Conservation (phyloP, 495 filamentous ascomycete genomes). For the Mytilinidion resinicola region DNA sequence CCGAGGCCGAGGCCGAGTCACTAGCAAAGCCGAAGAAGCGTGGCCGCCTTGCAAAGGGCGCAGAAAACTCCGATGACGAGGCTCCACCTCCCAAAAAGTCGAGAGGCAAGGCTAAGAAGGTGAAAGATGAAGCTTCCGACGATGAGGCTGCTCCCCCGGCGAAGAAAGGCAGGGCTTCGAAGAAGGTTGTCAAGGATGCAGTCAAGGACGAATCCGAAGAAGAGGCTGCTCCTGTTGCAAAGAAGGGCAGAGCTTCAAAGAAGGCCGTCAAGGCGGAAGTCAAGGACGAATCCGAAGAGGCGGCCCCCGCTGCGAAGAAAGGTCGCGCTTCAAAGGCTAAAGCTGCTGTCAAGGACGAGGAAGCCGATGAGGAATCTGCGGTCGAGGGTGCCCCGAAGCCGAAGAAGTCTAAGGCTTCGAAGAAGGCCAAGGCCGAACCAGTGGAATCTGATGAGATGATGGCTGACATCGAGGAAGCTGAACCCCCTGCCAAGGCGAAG, state of each 20-base stretch:
- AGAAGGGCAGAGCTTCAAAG: slow-evolving; percentile 19
- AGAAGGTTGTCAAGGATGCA: slow-evolving; percentile 16
- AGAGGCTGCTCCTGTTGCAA: slow-evolving; percentile 25
- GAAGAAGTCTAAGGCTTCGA: slow-evolving; percentile 3
- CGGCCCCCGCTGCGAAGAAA: slow-evolving; percentile 25
- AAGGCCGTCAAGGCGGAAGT: slow-evolving; percentile 32
- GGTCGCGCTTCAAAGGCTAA: slow-evolving; percentile 13
- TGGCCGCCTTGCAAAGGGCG: slow-evolving; percentile 24
- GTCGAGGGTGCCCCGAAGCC: slow-evolving; percentile 12
- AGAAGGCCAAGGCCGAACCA: not conserved
- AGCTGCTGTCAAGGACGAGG: slow-evolving; percentile 21
- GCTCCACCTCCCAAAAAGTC: slow-evolving; percentile 29
- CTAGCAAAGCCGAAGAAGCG: slow-evolving; percentile 23
- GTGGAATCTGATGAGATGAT: not conserved
- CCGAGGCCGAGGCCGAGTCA: slow-evolving; percentile 33
- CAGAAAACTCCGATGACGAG: slow-evolving; percentile 28
- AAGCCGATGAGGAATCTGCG: slow-evolving; percentile 11
- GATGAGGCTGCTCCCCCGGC: slow-evolving; percentile 29
- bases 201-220: slow-evolving; percentile 27
- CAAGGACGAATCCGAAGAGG: slow-evolving; percentile 27
- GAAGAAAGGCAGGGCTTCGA: slow-evolving; percentile 26
- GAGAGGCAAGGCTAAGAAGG: slow-evolving; percentile 11
- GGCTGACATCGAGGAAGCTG: not conserved
- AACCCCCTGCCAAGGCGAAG: slow-evolving; percentile 1
- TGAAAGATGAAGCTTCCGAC: slow-evolving; percentile 24